Conservation (phyloP, 2,329 filamentous ascomycete species). For the Claviceps capensis region DNA sequence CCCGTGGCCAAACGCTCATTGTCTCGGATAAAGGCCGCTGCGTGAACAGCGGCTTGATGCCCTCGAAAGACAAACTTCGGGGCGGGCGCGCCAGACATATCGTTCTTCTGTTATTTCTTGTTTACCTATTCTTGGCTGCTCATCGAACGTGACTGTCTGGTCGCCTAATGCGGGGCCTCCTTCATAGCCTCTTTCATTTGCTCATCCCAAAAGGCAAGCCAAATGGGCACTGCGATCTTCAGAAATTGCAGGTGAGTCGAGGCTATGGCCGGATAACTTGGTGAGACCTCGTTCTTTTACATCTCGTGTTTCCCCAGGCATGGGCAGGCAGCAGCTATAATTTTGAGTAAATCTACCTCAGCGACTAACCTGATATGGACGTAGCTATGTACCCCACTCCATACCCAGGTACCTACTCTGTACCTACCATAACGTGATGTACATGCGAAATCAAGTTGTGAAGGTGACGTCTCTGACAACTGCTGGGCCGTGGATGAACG, state of each 20-base stretch:
- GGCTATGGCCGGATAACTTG: not conserved
- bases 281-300: no score
- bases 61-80: constrained; percentile 64
- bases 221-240: not conserved
- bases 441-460: no score
- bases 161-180: not conserved
- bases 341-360: no score
- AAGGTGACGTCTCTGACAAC: no score
- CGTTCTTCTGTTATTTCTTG: not conserved
- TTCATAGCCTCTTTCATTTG: not conserved
- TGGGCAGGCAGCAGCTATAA: no score
- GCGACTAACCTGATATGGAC: no score
- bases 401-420: no score
- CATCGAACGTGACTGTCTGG: not conserved
- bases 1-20: constrained; percentile 73
- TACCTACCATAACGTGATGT: no score
- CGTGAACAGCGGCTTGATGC: constrained; percentile 69
- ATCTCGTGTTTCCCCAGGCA: no score
- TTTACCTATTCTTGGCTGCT: not conserved
- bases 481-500: no score
- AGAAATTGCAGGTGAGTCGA: not conserved
- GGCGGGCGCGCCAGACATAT: constrained; percentile 18
- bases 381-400: no score
- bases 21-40: constrained; percentile 53
- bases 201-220: not conserved